Conservation (phyloP, 306 rosid genomes). For the Potentilla sterilis region DNA sequence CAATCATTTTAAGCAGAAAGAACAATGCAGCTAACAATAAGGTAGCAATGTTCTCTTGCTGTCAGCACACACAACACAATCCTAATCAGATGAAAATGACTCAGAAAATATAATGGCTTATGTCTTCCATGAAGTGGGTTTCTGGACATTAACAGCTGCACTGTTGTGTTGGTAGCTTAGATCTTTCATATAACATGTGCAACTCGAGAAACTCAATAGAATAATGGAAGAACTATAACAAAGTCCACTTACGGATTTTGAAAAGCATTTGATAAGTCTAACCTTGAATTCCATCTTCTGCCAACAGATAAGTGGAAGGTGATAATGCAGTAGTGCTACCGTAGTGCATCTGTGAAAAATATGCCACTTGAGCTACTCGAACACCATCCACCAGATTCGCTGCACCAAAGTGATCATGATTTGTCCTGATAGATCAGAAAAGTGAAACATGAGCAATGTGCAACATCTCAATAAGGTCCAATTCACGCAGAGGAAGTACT, state of each 20-base stretch:
- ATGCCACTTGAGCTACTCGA: not conserved
- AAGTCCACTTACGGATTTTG: not conserved
- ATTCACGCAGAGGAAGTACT: not conserved
- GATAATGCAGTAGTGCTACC: not conserved
- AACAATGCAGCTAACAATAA: not conserved
- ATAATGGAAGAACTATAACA: not conserved
- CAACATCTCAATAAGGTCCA: not conserved
- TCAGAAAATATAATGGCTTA: not conserved
- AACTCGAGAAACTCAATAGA: not conserved
- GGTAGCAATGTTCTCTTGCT: slow-evolving; percentile 5
- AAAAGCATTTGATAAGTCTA: not conserved
- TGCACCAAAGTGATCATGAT: not conserved
- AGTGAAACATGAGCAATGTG: not conserved
- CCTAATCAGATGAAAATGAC: slow-evolving; percentile 1
- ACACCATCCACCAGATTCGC: slow-evolving; percentile 8
- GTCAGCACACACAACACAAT: not conserved
- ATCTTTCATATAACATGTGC: not conserved
- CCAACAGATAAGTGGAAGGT: not conserved
- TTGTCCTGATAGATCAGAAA: slow-evolving; percentile 3
- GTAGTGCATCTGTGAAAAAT: not conserved
- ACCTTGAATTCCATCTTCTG: not conserved
- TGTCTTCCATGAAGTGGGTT: slow-evolving; percentile 6
- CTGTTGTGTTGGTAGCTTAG: not conserved
- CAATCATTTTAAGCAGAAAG: not conserved
- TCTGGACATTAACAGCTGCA: not conserved